Evolutionary conservation across 305 asterid genomes (phyloP).

Genomic region (Fraxinus baroniana): DNA sequence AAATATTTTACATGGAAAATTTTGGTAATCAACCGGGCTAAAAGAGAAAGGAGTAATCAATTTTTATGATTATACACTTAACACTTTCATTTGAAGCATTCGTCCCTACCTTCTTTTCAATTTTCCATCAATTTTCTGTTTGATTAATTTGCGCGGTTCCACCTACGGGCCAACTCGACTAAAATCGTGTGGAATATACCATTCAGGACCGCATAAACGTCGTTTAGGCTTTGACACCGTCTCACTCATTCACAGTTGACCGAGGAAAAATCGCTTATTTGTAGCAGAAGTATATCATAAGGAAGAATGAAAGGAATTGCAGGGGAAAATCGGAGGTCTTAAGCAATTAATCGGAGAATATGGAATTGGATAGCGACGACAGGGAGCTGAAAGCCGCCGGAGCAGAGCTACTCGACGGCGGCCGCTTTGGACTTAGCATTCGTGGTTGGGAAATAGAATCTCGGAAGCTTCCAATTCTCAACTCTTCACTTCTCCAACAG

Average conservation of each 20-base stretch:
- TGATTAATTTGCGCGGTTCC: not conserved
- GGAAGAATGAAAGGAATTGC: not conserved
- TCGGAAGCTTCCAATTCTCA: slow-evolving; percentile 75
- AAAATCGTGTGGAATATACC: not conserved
- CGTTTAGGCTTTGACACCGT: not conserved
- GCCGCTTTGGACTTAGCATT: slow-evolving; percentile 63
- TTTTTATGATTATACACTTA: not conserved
- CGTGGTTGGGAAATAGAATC: slow-evolving; percentile 97
- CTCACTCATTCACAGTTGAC: not conserved
- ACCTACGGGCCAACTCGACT: not conserved
- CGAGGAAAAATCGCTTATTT: not conserved
- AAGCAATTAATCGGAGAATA: slow-evolving; percentile 25
- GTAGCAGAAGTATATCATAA: not conserved
- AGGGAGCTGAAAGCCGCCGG: slow-evolving; percentile 81
- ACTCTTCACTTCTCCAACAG: slow-evolving; percentile 61
- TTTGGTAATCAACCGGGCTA: too few species aligned
- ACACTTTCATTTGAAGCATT: not conserved
- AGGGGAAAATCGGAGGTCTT: not conserved
- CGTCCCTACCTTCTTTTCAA: not conserved
- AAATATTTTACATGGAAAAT: too few species aligned
- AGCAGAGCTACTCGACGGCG: slow-evolving; percentile 65
- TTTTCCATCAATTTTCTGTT: not conserved
- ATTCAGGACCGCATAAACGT: not conserved
- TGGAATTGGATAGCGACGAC: slow-evolving; percentile 79
- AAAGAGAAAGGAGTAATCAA: not conserved